These are phyloP conservation scores for Leccinum fuscescens DNA, from an alignment of 1,284 basidiomycete genomes.

Conservation along the genomic window DNA sequence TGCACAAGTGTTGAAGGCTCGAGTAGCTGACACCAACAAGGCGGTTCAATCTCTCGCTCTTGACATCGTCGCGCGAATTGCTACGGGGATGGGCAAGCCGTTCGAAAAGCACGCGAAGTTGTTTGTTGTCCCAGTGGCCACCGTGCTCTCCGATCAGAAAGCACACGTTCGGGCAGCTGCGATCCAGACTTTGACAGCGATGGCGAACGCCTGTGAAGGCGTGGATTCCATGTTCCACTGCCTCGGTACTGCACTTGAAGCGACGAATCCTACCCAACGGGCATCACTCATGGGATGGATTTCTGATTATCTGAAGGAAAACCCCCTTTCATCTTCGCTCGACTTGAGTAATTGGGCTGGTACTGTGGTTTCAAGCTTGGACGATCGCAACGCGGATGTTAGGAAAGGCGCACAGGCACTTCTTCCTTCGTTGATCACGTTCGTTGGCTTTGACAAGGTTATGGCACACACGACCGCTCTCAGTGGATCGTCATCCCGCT, in stretches of 20 bases:
- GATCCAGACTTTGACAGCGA: conserved; percentile 76
- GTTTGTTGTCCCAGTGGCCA: conserved; percentile 76
- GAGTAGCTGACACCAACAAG: conserved; percentile 92
- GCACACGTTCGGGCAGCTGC: conserved; percentile 81
- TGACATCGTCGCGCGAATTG: conserved; percentile 87
- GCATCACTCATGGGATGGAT: conserved; percentile 86
- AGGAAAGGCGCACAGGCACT: conserved; percentile 87
- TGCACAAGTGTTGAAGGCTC: conserved; percentile 81
- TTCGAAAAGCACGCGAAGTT: conserved; percentile 89
- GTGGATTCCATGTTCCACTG: conserved; percentile 81
- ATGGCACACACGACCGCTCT: too few species aligned
- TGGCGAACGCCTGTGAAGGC: conserved; percentile 83
- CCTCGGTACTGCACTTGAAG: conserved; percentile 79
- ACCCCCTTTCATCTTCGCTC: conserved; percentile 52
- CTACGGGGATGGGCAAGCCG: conserved; percentile 90
- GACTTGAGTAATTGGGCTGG: conserved; percentile 76
- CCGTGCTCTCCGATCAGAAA: conserved; percentile 93
- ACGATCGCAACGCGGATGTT: conserved; percentile 91
- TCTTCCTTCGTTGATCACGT: conserved; percentile 76
- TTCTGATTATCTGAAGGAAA: conserved; percentile 73
- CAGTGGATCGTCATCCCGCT: too few species aligned
- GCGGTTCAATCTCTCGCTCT: conserved; percentile 89
- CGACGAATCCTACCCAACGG: conserved; percentile 86
- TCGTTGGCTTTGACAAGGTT: conserved; percentile 62
- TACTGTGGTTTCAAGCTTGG: conserved; percentile 79